phyloP scores from a whole-genome alignment of 306 rosid species.

The Ammopiptanthus mongolicus region DNA sequence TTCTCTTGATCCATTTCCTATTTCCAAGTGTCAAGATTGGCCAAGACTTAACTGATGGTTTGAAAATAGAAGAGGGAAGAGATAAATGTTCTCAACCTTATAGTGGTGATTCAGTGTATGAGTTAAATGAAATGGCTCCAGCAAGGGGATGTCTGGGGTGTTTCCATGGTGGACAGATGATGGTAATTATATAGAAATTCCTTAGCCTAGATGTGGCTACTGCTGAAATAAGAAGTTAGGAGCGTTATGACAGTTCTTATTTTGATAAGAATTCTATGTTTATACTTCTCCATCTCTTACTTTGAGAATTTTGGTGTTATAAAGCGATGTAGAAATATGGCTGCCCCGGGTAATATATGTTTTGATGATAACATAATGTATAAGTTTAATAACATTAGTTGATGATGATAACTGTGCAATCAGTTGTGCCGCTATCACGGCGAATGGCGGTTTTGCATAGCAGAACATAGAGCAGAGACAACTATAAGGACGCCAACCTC shows the following conservation, averaged over 20 bases:
- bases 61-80: conserved; percentile 29
- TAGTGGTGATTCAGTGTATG: conserved; percentile 67
- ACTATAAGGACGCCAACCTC: no score
- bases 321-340: no score
- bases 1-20: conserved; percentile 75
- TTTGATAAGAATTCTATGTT: conserved; percentile 7
- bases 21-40: conserved; percentile 54
- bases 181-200: conserved; percentile 76
- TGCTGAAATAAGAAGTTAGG: conserved; percentile 4
- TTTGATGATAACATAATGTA: no score
- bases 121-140: conserved; percentile 65
- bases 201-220: conserved; percentile 36
- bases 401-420: no score
- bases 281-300: neutral
- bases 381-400: no score
- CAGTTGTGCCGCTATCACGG: no score
- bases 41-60: conserved; percentile 37
- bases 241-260: neutral
- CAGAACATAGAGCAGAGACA: no score
- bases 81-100: conserved; percentile 32
- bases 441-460: no score
- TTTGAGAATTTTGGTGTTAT: neutral
- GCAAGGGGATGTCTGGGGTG: conserved; percentile 92
- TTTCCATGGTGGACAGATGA: conserved; percentile 92
- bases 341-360: no score